These are phyloP conservation scores for Pythium dissotocum DNA, from an alignment of 352 stramenopile genomes.

Conservation along the genomic window DNA sequence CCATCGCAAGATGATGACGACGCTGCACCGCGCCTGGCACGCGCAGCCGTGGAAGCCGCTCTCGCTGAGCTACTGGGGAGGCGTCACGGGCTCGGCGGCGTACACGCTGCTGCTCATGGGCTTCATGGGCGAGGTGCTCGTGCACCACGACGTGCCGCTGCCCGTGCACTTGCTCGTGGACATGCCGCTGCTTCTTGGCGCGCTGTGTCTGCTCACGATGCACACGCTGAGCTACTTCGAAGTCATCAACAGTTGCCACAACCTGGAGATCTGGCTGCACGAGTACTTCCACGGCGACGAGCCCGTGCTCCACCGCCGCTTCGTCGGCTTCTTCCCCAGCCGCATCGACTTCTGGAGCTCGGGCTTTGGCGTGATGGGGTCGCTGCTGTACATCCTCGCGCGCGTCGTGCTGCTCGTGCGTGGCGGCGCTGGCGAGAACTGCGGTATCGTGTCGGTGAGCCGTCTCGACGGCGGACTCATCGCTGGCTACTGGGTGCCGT, in stretches of 20 bases:
- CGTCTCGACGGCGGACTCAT: slow-evolving; percentile 65
- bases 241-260: slow-evolving; percentile 88
- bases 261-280: slow-evolving; percentile 85
- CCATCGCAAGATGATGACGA: slow-evolving; percentile 90
- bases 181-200: slow-evolving; percentile 56
- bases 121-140: slow-evolving; percentile 56
- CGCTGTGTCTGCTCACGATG: slow-evolving; percentile 53
- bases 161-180: slow-evolving; percentile 43
- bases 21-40: slow-evolving; percentile 76
- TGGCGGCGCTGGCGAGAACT: slow-evolving; percentile 56
- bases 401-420: slow-evolving; percentile 57
- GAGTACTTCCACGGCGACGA: slow-evolving; percentile 83
- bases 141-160: slow-evolving; percentile 28
- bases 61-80: slow-evolving; percentile 78
- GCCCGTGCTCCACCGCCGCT: slow-evolving; percentile 65
- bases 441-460: slow-evolving; percentile 73
- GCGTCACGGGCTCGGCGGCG: slow-evolving; percentile 51
- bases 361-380: slow-evolving; percentile 61
- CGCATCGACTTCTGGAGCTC: slow-evolving; percentile 85
- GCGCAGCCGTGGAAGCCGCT: slow-evolving; percentile 64
- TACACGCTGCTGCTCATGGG: slow-evolving; percentile 66
- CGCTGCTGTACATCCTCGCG: slow-evolving; percentile 60
- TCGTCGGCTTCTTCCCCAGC: slow-evolving; percentile 74
- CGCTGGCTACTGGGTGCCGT: slow-evolving; percentile 78
- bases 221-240: slow-evolving; percentile 80